Percentiles rank a stretch among this genome's conserved stretches.
Evolutionary conservation across 1,284 basidiomycete species (phyloP).

Genomic region (Cryptococcus sp.): DNA sequence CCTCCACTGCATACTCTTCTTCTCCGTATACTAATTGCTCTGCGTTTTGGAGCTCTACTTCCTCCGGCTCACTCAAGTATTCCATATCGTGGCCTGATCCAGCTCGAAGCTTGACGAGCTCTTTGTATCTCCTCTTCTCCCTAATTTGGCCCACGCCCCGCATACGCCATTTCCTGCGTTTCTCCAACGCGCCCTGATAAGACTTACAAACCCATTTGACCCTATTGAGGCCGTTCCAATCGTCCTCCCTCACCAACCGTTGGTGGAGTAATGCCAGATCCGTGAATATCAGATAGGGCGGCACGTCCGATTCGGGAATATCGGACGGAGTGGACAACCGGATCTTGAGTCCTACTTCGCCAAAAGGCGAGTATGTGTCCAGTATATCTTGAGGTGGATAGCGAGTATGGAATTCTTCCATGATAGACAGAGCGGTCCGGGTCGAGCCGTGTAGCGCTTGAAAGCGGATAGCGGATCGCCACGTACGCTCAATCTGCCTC

Average conservation of each 20-base stretch:
- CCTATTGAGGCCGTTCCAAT: constrained; percentile 29
- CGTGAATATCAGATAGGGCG: constrained; percentile 49
- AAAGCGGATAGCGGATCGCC: constrained; percentile 41
- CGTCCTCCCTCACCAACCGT: constrained; percentile 40
- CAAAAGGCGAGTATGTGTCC: constrained; percentile 27
- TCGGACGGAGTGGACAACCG: constrained; percentile 34
- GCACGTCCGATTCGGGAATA: constrained; percentile 46
- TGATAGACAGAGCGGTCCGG: constrained; percentile 23
- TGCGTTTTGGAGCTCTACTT: too few species aligned
- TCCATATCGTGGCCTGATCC: background rate
- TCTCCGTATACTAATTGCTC: too few species aligned
- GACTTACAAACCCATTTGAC: constrained; percentile 37
- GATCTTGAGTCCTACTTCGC: constrained; percentile 30
- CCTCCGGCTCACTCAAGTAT: too few species aligned
- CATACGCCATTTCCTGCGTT: constrained; percentile 37
- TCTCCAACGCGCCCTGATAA: constrained; percentile 38
- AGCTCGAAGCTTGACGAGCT: background rate
- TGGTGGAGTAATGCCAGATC: constrained; percentile 51
- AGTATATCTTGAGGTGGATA: constrained; percentile 43
- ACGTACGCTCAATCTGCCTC: constrained; percentile 45
- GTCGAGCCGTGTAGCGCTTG: constrained; percentile 30
- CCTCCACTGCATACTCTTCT: too few species aligned
- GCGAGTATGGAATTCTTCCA: constrained; percentile 35
- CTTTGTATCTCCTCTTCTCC: constrained; percentile 1
- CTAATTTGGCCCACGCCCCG: constrained; percentile 26